Percentiles rank a stretch among this genome's conserved stretches.
Conservation (phyloP, 441 rosid species). For the Erodium moschatum region DNA sequence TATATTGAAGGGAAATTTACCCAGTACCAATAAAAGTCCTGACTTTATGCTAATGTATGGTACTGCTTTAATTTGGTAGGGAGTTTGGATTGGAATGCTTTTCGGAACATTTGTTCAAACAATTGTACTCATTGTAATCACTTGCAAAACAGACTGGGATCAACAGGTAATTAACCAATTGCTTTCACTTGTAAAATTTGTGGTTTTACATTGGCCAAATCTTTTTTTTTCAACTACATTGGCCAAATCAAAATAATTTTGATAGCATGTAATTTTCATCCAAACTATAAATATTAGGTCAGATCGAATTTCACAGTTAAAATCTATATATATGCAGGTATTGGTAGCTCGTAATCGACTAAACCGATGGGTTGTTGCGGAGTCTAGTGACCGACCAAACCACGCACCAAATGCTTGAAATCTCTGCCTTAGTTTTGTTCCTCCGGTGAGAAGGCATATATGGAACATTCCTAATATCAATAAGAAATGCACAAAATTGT, state of each 20-base stretch:
- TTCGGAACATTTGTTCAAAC: conserved; percentile 41
- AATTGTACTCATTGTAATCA: conserved; percentile 35
- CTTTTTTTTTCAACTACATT: no score
- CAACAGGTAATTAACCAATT: conserved; percentile 36
- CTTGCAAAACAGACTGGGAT: conserved; percentile 58
- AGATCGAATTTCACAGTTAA: neutral
- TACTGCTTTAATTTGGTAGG: conserved; percentile 18
- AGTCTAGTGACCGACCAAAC: conserved; percentile 12
- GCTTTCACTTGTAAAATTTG: neutral
- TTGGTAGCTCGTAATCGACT: conserved; percentile 27
- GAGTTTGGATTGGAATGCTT: conserved; percentile 52
- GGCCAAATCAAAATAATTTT: no score
- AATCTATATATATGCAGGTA: conserved; percentile 22
- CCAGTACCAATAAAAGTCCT: no score
- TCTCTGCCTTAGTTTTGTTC: neutral
- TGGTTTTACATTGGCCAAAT: no score
- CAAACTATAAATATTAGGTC: neutral
- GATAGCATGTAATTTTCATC: neutral
- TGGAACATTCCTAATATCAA: no score
- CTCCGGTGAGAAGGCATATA: no score
- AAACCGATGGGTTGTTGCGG: conserved; percentile 33
- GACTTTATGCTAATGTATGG: neutral
- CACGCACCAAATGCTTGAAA: neutral
- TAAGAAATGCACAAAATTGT: no score
- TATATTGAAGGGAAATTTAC: no score